phyloP scores from a whole-genome alignment of 2,329 filamentous ascomycete species.

The Piedraia hortae region DNA sequence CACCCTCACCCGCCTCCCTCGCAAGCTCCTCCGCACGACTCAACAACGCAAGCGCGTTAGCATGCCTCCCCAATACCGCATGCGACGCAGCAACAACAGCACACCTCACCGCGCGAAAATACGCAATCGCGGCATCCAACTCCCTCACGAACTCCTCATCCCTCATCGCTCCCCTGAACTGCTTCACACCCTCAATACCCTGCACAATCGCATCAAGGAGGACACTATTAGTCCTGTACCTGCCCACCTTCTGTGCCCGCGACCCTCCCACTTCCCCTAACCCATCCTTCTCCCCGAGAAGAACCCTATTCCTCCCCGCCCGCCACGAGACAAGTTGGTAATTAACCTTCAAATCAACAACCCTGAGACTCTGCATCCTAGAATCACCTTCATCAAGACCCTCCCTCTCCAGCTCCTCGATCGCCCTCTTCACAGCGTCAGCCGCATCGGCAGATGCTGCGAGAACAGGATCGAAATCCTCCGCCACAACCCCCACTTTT shows the following conservation, averaged over 20 bases:
- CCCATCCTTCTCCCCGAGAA: constrained; percentile 65
- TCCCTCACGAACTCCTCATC: constrained; percentile 51
- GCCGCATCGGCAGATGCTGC: constrained; percentile 79
- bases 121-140: constrained; percentile 49
- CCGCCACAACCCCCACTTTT: constrained; percentile 73
- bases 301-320: constrained; percentile 69
- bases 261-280: constrained; percentile 36
- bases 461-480: too few species aligned
- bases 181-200: constrained; percentile 69
- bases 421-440: constrained; percentile 75
- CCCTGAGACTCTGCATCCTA: constrained; percentile 74
- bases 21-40: constrained; percentile 34
- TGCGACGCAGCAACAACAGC: constrained; percentile 70
- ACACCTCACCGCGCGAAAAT: constrained; percentile 76
- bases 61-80: constrained; percentile 38
- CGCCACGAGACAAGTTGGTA: constrained; percentile 88
- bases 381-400: constrained; percentile 59
- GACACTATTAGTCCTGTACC: constrained; percentile 62
- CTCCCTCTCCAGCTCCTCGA: constrained; percentile 67
- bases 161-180: constrained; percentile 68
- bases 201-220: constrained; percentile 79
- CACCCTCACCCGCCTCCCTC: constrained; percentile 42
- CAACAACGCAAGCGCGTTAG: constrained; percentile 66
- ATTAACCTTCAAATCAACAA: constrained; percentile 78
- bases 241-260: constrained; percentile 45